A percentile compares a stretch with the other conserved stretches of the same genome.
These are phyloP conservation scores for Purpureocillium takamizusanense DNA, from an alignment of 2,329 filamentous ascomycete genomes.

Conservation along the genomic window DNA sequence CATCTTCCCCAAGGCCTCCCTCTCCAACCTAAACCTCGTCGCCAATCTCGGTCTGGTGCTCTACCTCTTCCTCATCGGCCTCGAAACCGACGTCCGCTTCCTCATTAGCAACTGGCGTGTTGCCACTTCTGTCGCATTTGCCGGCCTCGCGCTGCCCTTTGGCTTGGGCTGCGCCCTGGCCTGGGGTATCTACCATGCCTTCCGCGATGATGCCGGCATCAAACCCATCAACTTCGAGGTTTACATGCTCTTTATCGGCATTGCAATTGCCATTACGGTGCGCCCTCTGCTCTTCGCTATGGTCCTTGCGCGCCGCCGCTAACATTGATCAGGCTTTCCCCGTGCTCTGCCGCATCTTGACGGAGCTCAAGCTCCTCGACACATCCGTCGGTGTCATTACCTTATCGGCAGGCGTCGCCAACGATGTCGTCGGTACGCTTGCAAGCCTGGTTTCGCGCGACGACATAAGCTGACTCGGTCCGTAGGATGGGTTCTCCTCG, in stretches of 20 bases:
- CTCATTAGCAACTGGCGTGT: constrained; percentile 73
- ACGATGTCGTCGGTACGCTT: constrained; percentile 53
- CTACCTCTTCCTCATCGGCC: constrained; percentile 79
- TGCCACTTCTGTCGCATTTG: constrained; percentile 66
- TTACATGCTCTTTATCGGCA: constrained; percentile 72
- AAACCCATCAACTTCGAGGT: constrained; percentile 38
- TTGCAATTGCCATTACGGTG: constrained; percentile 79
- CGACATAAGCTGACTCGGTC: background rate
- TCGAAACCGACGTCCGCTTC: constrained; percentile 77
- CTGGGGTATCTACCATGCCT: constrained; percentile 71
- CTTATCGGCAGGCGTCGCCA: constrained; percentile 82
- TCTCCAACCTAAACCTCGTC: constrained; percentile 66
- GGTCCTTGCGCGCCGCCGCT: background rate
- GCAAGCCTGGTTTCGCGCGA: background rate
- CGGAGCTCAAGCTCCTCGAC: constrained; percentile 75
- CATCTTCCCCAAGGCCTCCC: constrained; percentile 70
- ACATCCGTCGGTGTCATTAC: constrained; percentile 83
- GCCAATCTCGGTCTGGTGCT: constrained; percentile 78
- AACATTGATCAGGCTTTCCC: constrained; percentile 53
- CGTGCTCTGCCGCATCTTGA: constrained; percentile 86
- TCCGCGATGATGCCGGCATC: constrained; percentile 36
- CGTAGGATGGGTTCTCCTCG: constrained; percentile 71
- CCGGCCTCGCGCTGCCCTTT: constrained; percentile 77
- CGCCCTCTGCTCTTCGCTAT: background rate
- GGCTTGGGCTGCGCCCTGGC: constrained; percentile 73